phyloP scores from a whole-genome alignment of 1,284 basidiomycete species.

The Apiotrichum veenhuisii region DNA sequence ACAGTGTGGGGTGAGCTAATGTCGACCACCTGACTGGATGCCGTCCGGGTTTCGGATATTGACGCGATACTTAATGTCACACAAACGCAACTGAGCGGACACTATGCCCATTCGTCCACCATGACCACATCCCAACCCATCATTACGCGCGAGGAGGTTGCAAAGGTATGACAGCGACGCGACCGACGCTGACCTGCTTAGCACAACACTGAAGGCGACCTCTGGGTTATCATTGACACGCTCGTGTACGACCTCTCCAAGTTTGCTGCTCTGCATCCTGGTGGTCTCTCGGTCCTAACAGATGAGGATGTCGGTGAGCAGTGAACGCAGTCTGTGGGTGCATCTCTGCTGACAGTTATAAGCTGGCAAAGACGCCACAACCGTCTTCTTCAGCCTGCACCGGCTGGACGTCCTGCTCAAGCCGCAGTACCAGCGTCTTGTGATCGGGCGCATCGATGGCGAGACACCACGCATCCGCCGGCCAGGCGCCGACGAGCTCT shows the following conservation, averaged over 20 bases:
- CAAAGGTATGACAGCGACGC: conserved; percentile 35
- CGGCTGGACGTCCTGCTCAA: conserved; percentile 70
- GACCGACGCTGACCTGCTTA: conserved; percentile 32
- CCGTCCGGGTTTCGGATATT: too few relatives aligned
- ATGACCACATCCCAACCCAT: conserved; percentile 21
- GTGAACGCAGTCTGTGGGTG: too few relatives aligned
- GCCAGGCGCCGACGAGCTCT: conserved; percentile 58
- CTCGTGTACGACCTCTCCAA: conserved; percentile 76
- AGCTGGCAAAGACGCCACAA: conserved; percentile 80
- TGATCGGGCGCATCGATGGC: conserved; percentile 66
- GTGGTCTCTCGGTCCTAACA: conserved; percentile 71
- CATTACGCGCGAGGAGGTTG: conserved; percentile 47
- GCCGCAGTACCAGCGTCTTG: conserved; percentile 66
- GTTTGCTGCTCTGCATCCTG: conserved; percentile 76
- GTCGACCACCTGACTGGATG: too few relatives aligned
- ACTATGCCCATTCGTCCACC: neutral
- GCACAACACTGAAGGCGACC: conserved; percentile 71
- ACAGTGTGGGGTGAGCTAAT: too few relatives aligned
- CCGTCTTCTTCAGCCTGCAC: conserved; percentile 79
- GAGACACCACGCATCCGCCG: conserved; percentile 59
- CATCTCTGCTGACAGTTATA: too few relatives aligned
- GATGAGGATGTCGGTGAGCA: conserved; percentile 68
- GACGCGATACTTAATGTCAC: too few relatives aligned
- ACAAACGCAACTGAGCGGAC: too few relatives aligned
- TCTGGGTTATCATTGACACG: conserved; percentile 81